These are phyloP conservation scores for Geotrichum aggregatum DNA, from an alignment of 1,139 yeast genomes.

Conservation along the genomic window DNA sequence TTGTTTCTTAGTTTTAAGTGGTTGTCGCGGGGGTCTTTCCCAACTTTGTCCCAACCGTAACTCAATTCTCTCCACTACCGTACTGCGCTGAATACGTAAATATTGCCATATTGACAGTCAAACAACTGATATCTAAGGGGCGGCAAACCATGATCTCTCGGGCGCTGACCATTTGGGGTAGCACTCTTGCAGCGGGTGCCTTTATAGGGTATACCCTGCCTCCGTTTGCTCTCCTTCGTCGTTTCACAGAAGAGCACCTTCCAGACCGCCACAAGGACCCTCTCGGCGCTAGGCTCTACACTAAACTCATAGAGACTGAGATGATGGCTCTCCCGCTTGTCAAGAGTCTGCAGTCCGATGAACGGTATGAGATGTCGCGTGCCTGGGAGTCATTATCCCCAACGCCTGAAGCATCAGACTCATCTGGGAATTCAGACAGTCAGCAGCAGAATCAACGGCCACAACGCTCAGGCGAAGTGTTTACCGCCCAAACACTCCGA, in stretches of 20 bases:
- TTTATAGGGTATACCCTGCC: constrained; percentile 12
- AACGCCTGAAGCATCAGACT: too few species aligned
- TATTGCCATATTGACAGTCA: too few species aligned
- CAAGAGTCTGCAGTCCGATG: constrained; percentile 9
- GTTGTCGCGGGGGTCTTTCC: too few species aligned
- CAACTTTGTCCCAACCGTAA: too few species aligned
- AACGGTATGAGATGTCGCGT: constrained; percentile 3
- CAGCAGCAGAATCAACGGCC: too few species aligned
- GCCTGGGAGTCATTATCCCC: constrained; percentile 14
- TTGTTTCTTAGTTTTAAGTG: too few species aligned
- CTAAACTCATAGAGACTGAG: constrained; percentile 16
- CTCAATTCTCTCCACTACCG: neutral
- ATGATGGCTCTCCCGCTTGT: constrained; percentile 15
- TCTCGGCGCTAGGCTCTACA: constrained; percentile 7
- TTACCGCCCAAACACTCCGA: constrained; percentile 42
- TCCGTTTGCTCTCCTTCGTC: constrained; percentile 12
- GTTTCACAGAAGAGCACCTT: constrained; percentile 8
- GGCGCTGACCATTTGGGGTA: neutral
- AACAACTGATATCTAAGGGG: neutral
- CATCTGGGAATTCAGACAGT: too few species aligned
- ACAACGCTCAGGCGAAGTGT: constrained; percentile 11
- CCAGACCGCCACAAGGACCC: constrained; percentile 13
- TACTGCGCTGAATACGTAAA: too few species aligned
- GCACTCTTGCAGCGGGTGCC: constrained; percentile 7
- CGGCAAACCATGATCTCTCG: neutral